These are phyloP conservation scores for Nepenthes alata DNA, from an alignment of 179 eudicot genomes.

Conservation along the genomic window DNA sequence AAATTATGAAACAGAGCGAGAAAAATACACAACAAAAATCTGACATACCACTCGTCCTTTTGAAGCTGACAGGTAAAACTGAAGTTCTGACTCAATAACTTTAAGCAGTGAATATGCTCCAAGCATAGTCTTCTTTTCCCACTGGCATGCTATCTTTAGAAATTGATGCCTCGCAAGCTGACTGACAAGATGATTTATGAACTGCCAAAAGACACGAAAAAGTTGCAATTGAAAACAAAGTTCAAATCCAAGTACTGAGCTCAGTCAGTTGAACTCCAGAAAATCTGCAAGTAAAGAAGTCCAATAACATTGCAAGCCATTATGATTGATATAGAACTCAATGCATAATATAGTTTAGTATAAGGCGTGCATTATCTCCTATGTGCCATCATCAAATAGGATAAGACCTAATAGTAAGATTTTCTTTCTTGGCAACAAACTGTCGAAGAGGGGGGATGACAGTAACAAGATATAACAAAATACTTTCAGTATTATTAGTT, in stretches of 20 bases:
- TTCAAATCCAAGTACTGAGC: neutral
- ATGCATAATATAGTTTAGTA: no score
- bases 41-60: slow-evolving; percentile 87
- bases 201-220: slow-evolving; percentile 30
- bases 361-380: no score
- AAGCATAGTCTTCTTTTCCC: slow-evolving; percentile 98
- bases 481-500: no score
- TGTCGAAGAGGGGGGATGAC: no score
- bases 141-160: slow-evolving; percentile 82
- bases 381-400: no score
- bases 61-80: slow-evolving; percentile 74
- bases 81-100: slow-evolving; percentile 89
- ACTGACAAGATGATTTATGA: slow-evolving; percentile 78
- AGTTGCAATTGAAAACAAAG: neutral
- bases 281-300: no score
- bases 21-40: neutral
- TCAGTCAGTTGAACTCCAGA: neutral
- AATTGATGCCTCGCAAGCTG: slow-evolving; percentile 94
- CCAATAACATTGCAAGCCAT: no score
- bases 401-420: no score
- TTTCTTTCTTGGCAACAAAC: no score
- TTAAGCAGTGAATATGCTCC: slow-evolving; percentile 91
- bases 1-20: neutral
- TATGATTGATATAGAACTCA: no score
- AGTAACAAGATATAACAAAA: no score